Base-by-base conservation (phyloP, 306 rosid genomes). In the Hippophae rhamnoides region DNA sequence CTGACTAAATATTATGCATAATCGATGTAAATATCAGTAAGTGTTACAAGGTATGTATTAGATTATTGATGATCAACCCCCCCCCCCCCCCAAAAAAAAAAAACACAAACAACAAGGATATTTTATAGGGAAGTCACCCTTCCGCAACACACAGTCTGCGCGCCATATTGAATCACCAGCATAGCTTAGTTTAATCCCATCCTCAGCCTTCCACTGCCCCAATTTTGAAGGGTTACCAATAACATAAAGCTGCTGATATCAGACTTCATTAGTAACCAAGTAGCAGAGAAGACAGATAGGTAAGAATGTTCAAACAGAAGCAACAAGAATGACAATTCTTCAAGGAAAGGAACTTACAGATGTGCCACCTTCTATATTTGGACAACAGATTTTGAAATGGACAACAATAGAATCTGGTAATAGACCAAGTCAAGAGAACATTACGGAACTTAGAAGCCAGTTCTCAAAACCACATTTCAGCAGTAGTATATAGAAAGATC, bases 321-420 rank as follows among this genome's bases (percentile, higher is more conserved):
- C 53, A 57, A 63, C 43, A 59, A 65, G 23, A n/a, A 64, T 54
- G 43, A 42, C 64, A 23, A 49, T 52, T 26, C 52, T 56, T 59
- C 54, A 41, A 6, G 55, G 50, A 57, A 71, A 49, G 68, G 49
- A 46, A 43, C 76, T 79, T 72, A 92, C 98, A 51, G 88, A 71
- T 72, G 89, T 72, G 59, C 66, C 87, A 78, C 83, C 77, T 74
- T 80, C 84, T 62, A 92, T 60, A 66, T 76, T 79, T 27, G 96
- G 98, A 76, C 84, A 83, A 84, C 72, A 76, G 63, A 92, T 65
- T 77, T 77, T 92, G 83, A 92, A 92, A 52, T 80, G 89, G 77
- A 87, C 43, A 45, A 76, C 58, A 9, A 85, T 62, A 27, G 87
- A 73, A 58, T 79, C 95, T 63, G 79, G 81, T 72, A 52, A 68